phyloP scores from a whole-genome alignment of 2,329 filamentous ascomycete species.

The Remersonia thermophila region DNA sequence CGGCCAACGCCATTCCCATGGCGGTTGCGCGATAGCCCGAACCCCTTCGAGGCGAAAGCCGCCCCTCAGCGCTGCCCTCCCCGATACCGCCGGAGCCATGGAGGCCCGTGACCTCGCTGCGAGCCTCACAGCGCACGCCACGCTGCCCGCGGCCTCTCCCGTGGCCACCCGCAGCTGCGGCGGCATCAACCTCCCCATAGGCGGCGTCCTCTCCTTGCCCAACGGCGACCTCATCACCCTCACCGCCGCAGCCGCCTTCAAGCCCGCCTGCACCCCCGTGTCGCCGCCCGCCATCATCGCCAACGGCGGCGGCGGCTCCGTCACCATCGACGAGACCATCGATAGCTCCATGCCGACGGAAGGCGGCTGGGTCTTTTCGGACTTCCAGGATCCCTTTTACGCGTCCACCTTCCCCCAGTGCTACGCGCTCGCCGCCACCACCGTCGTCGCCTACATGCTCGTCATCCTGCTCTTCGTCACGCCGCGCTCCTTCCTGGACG shows the following conservation, averaged over 20 bases:
- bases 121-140: constrained; percentile 7
- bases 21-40: constrained; percentile 17
- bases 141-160: constrained; percentile 11
- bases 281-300: constrained; percentile 29
- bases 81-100: constrained; percentile 14
- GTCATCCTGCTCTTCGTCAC: constrained; percentile 91
- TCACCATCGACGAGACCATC: constrained; percentile 20
- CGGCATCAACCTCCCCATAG: constrained; percentile 15
- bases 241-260: constrained; percentile 46
- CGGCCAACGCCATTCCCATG: constrained; percentile 15
- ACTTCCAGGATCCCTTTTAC: constrained; percentile 80
- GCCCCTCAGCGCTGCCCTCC: constrained; percentile 11
- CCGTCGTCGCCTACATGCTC: constrained; percentile 80
- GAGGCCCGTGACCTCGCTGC: constrained; percentile 15
- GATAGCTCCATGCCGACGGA: constrained; percentile 9
- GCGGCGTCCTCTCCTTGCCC: constrained; percentile 16
- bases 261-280: constrained; percentile 39
- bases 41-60: constrained; percentile 15
- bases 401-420: constrained; percentile 85
- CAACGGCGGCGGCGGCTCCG: constrained; percentile 26
- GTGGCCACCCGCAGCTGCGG: constrained; percentile 13
- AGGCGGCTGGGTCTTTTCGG: constrained; percentile 36
- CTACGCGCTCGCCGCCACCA: constrained; percentile 85
- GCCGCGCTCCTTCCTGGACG: constrained; percentile 84
- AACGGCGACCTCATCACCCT: constrained; percentile 44